Conservation (phyloP, 2,329 filamentous ascomycete genomes). For the Pestalotiopsis sp. region DNA sequence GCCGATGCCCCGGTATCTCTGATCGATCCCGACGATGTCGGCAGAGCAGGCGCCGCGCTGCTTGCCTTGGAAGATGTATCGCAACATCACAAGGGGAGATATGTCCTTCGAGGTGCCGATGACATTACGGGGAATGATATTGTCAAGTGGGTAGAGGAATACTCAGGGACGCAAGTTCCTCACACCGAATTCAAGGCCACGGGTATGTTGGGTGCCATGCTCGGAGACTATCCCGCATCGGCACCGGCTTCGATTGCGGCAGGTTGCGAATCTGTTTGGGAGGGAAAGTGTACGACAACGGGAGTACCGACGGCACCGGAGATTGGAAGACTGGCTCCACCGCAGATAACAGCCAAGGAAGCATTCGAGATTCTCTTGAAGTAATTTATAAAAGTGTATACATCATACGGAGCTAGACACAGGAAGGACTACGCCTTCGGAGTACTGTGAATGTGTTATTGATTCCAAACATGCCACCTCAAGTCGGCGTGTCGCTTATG, state of each 20-base stretch:
- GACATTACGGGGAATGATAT: not conserved
- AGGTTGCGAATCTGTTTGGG: not conserved
- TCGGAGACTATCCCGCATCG: not conserved
- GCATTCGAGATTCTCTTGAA: not conserved
- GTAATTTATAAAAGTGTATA: not conserved
- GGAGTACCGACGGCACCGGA: not conserved
- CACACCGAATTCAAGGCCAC: not conserved
- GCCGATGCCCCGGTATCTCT: not conserved
- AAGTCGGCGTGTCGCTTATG: slow-evolving; percentile 39
- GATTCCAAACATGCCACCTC: too few species aligned
- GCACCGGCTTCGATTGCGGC: not conserved
- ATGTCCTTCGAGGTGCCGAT: not conserved
- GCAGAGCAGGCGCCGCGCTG: not conserved
- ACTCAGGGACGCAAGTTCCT: not conserved
- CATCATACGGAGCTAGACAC: too few species aligned
- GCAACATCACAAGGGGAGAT: not conserved
- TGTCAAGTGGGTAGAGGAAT: not conserved
- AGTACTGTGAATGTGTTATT: too few species aligned
- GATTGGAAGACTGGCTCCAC: not conserved
- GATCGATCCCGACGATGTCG: not conserved
- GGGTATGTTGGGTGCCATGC: not conserved
- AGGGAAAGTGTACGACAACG: not conserved
- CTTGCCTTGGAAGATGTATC: not conserved
- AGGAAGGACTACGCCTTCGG: too few species aligned
- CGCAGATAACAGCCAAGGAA: not conserved